phyloP scores from a whole-genome alignment of 2,329 filamentous ascomycete genomes.

The Aspergillus texensis region DNA sequence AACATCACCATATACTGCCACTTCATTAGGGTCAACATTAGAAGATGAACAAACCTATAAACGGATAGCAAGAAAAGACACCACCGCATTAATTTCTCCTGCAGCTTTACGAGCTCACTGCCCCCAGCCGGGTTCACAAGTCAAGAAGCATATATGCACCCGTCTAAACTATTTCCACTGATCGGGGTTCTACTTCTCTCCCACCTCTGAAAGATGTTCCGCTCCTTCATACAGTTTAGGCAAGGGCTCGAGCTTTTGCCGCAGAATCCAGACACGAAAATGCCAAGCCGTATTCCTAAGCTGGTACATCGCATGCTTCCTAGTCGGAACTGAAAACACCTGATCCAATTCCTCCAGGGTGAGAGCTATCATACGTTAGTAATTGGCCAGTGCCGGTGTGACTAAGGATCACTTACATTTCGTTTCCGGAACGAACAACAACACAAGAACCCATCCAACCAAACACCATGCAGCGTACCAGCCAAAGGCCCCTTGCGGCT shows the following conservation, averaged over 20 bases:
- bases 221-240: conserved; percentile 35
- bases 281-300: conserved; percentile 44
- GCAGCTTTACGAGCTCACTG: background rate
- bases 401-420: conserved; percentile 36
- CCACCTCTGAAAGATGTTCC: conserved; percentile 18
- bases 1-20: background rate
- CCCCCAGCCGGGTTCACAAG: background rate
- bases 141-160: too few species aligned
- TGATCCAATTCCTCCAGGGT: conserved; percentile 54
- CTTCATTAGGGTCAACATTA: background rate
- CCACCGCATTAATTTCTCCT: background rate
- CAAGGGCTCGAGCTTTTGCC: conserved; percentile 24
- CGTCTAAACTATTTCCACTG: background rate
- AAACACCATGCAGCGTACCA: conserved; percentile 61
- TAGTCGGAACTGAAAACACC: conserved; percentile 56
- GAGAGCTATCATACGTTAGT: conserved; percentile 31
- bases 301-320: conserved; percentile 46
- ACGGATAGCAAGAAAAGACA: background rate
- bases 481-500: conserved; percentile 56
- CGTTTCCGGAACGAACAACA: conserved; percentile 56
- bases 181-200: background rate
- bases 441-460: conserved; percentile 55
- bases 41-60: too few species aligned
- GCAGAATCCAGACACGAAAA: conserved; percentile 42
- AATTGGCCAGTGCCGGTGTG: background rate